Evolutionary conservation across 2,329 filamentous ascomycete species (phyloP).

Genomic region (Samsoniella hepiali): DNA sequence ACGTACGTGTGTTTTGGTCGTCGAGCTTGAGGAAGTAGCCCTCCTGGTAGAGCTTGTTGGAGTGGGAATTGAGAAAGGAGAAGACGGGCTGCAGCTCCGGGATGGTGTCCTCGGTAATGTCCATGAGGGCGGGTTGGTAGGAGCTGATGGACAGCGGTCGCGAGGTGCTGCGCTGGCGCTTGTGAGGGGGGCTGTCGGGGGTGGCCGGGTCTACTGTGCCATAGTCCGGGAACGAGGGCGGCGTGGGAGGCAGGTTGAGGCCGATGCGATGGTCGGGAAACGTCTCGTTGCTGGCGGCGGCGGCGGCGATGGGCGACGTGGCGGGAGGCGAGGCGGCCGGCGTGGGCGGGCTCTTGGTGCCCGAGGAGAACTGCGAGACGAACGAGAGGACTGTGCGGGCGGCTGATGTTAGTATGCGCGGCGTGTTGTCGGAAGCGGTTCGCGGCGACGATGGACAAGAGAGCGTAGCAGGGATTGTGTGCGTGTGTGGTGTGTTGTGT

Average conservation of each 20-base stretch:
- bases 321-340: constrained; percentile 44
- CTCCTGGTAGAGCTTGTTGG: constrained; percentile 95
- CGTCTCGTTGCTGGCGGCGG: constrained; percentile 36
- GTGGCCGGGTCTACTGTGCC: constrained; percentile 36
- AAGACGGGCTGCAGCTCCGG: constrained; percentile 95
- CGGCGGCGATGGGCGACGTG: constrained; percentile 35
- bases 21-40: constrained; percentile 97
- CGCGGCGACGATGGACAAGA: not conserved
- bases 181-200: constrained; percentile 38
- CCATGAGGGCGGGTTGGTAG: constrained; percentile 82
- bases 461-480: not conserved
- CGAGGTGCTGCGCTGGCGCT: constrained; percentile 50
- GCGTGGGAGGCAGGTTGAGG: constrained; percentile 38
- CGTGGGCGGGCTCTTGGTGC: constrained; percentile 42
- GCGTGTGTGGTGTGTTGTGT: not conserved
- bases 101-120: constrained; percentile 78
- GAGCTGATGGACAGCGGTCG: constrained; percentile 84
- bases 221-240: constrained; percentile 33
- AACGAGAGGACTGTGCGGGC: constrained; percentile 71
- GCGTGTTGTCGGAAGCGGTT: not conserved
- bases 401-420: not conserved
- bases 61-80: constrained; percentile 88
- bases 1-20: constrained; percentile 86
- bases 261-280: constrained; percentile 38
- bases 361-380: constrained; percentile 73